phyloP scores from a whole-genome alignment of 352 stramenopile species.

The Phytophthora chlamydospora region DNA sequence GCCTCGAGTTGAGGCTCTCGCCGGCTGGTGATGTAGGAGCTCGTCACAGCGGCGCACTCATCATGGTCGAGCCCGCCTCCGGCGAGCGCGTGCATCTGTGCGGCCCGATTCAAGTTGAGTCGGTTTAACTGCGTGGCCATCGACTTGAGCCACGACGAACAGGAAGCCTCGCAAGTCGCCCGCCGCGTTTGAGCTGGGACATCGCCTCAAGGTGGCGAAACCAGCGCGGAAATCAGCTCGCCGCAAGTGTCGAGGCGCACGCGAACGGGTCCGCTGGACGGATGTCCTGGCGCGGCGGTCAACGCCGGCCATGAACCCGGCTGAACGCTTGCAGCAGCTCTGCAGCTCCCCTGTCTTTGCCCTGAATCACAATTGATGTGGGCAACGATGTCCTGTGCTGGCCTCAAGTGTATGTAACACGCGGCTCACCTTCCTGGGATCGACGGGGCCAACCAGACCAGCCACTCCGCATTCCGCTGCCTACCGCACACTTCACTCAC shows the following conservation, averaged over 20 bases:
- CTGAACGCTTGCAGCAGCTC: conserved; percentile 19
- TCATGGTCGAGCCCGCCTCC: too few species aligned
- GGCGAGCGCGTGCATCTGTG: conserved; percentile 1
- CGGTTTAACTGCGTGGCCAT: conserved; percentile 5
- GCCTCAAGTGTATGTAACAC: conserved; percentile 28
- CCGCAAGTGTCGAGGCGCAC: conserved; percentile 1
- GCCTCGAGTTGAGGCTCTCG: neutral
- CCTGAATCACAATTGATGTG: conserved; percentile 20
- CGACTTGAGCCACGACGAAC: conserved; percentile 25
- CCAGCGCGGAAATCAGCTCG: conserved; percentile 30
- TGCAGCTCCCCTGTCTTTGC: conserved; percentile 6
- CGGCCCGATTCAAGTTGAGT: neutral
- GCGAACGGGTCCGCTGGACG: conserved; percentile 15
- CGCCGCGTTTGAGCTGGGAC: conserved; percentile 1
- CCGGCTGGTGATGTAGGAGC: conserved; percentile 22
- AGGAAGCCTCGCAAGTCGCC: neutral
- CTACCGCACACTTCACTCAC: neutral
- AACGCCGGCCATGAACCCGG: conserved; percentile 8
- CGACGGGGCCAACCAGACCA: conserved; percentile 16
- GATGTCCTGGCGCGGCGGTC: conserved; percentile 3
- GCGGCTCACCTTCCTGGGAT: conserved; percentile 4
- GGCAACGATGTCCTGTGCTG: conserved; percentile 7
- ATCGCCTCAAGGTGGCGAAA: conserved; percentile 18
- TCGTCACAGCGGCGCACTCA: too few species aligned
- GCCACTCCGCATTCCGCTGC: conserved; percentile 29